Conservation (phyloP, 495 filamentous ascomycete species). For the Gamarada debralockiae region DNA sequence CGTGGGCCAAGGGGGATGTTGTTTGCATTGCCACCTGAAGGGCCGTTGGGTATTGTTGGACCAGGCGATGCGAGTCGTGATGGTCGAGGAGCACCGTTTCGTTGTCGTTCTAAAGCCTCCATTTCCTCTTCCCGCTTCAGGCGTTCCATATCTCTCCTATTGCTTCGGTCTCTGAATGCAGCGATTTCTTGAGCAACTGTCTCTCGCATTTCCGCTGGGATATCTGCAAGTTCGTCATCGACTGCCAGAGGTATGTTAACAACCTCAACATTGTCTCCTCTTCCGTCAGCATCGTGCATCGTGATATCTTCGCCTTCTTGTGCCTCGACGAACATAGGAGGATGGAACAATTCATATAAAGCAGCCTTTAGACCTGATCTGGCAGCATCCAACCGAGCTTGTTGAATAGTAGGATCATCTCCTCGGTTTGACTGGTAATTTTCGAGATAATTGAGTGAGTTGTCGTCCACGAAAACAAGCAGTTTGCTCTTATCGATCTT, state of each 20-base stretch:
- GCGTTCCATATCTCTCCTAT: conserved; percentile 81
- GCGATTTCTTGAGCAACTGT: conserved; percentile 93
- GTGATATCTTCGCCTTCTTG: conserved; percentile 56
- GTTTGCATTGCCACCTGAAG: conserved; percentile 64
- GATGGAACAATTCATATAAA: conserved; percentile 69
- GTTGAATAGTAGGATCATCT: conserved; percentile 60
- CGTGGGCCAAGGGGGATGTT: conserved; percentile 82
- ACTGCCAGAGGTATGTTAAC: conserved; percentile 85
- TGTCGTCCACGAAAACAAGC: conserved; percentile 77
- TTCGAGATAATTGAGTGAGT: conserved; percentile 74
- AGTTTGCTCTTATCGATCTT: conserved; percentile 66
- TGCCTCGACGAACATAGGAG: conserved; percentile 46
- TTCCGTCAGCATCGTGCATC: conserved; percentile 63
- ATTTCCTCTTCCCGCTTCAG: conserved; percentile 85
- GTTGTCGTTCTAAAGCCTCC: conserved; percentile 77
- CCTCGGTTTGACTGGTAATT: conserved; percentile 64
- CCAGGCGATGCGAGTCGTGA: conserved; percentile 70
- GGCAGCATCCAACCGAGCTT: conserved; percentile 66
- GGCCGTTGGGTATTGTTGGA: conserved; percentile 49
- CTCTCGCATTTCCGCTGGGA: conserved; percentile 95
- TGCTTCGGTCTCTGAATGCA: conserved; percentile 89
- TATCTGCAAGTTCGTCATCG: conserved; percentile 94
- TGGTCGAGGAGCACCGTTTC: conserved; percentile 58
- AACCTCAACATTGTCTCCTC: conserved; percentile 67
- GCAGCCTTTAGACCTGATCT: conserved; percentile 57